Percentiles rank a stretch among this genome's conserved stretches.
These are phyloP conservation scores for Brachypodium distachyon DNA, from an alignment of 202 grass and related monocot genomes.

Conservation along the genomic window DNA sequence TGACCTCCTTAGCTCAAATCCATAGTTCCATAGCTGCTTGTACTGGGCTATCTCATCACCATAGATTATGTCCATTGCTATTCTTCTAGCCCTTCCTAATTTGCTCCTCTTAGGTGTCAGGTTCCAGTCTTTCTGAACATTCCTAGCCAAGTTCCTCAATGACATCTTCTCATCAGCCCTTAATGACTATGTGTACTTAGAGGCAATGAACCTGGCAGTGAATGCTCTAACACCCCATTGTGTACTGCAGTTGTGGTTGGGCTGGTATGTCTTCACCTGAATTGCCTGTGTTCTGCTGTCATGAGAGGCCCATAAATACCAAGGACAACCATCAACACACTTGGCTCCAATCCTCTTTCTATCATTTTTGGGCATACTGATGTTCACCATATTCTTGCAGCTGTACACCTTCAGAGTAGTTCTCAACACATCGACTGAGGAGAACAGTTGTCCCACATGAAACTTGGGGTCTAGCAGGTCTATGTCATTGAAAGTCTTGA, in stretches of 20 bases:
- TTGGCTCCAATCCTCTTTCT: not conserved
- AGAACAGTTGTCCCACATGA: not conserved
- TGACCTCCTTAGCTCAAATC: not conserved
- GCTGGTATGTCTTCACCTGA: no score
- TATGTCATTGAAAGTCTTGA: not conserved
- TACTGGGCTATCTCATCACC: not conserved
- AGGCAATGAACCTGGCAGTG: no score
- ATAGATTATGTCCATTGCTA: not conserved
- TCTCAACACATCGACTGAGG: not conserved
- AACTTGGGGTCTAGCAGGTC: not conserved
- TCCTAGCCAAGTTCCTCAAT: no score
- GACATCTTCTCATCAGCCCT: no score
- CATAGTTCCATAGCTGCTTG: not conserved
- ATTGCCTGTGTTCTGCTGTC: no score
- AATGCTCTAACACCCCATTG: no score
- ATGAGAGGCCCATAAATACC: no score
- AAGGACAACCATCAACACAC: not conserved
- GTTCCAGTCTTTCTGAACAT: not conserved
- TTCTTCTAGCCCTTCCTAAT: not conserved
- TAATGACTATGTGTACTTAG: no score
- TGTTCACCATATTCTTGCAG: not conserved
- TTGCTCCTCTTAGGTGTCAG: not conserved
- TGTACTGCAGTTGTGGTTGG: no score
- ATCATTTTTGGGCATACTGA: not conserved
- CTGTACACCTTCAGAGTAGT: not conserved